A percentile compares a stretch with the other conserved stretches of the same genome.
Evolutionary conservation across 1,284 basidiomycete species (phyloP).

Genomic region (Irpex lacteus): DNA sequence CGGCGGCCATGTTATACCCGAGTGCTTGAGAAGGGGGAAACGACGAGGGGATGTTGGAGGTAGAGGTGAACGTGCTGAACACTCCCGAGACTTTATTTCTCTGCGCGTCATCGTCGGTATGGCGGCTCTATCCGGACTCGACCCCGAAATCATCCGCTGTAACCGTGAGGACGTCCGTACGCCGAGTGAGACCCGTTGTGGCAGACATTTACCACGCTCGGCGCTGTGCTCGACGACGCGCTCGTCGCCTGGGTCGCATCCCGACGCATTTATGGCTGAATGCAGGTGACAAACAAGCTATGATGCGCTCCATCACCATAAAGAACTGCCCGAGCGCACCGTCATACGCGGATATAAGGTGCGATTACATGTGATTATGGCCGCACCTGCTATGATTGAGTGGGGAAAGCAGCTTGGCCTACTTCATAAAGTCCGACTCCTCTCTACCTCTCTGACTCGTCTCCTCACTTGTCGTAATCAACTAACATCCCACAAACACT

Average conservation of each 20-base stretch:
- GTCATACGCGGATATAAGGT: conserved; percentile 13
- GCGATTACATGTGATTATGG: conserved; percentile 19
- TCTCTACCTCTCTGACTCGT: conserved; percentile 5
- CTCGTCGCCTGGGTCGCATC: neutral
- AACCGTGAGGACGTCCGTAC: neutral
- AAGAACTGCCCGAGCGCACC: neutral
- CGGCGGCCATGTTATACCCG: conserved; percentile 23
- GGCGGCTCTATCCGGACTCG: conserved; percentile 12
- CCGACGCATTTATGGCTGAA: neutral
- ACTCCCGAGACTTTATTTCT: neutral
- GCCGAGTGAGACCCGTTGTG: neutral
- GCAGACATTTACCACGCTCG: neutral
- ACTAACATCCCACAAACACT: conserved; percentile 4
- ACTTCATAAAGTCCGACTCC: conserved; percentile 1
- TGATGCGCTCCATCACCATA: neutral
- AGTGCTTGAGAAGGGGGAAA: neutral
- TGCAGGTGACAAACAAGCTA: neutral
- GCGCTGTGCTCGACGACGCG: neutral
- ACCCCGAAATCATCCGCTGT: conserved; percentile 17
- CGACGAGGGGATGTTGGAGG: neutral
- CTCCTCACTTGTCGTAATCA: neutral
- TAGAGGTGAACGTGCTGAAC: conserved; percentile 5
- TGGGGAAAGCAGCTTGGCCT: neutral
- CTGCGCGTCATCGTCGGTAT: conserved; percentile 6
- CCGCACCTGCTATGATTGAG: neutral